Percentiles rank a stretch among this genome's conserved stretches.
Conservation (phyloP, 129 eudicot species). For the Pittosporum tobira region DNA sequence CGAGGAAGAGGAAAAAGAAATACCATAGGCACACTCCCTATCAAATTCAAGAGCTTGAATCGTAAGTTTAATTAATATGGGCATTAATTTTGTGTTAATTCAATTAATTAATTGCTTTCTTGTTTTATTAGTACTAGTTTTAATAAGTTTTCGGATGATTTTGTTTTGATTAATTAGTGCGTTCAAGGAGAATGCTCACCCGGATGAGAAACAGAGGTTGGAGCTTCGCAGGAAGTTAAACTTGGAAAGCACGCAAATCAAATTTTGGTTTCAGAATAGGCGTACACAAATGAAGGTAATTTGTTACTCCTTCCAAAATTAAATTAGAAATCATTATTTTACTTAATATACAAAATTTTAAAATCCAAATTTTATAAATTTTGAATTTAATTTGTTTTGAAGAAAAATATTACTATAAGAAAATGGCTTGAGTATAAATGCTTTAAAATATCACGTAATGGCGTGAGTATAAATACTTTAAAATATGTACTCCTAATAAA, state of each 20-base stretch:
- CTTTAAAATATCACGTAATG: too few relatives aligned
- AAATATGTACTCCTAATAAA: too few relatives aligned
- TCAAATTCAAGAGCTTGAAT: conserved; percentile 84
- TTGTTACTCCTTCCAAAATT: too few relatives aligned
- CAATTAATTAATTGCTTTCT: neutral
- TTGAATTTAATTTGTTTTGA: too few relatives aligned
- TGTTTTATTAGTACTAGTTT: neutral
- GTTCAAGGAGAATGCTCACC: conserved; percentile 72
- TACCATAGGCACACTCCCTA: conserved; percentile 65
- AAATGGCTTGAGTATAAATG: too few relatives aligned
- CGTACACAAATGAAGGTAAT: conserved; percentile 89
- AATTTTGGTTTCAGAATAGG: conserved; percentile 89
- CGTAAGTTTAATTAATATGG: too few relatives aligned
- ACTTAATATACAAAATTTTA: too few relatives aligned
- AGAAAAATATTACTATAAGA: too few relatives aligned
- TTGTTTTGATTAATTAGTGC: conserved; percentile 27
- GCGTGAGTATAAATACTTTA: too few relatives aligned
- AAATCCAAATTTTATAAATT: too few relatives aligned
- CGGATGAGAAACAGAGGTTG: conserved; percentile 70
- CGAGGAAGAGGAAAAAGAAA: conserved; percentile 46
- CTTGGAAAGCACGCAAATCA: conserved; percentile 72
- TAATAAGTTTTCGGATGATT: neutral
- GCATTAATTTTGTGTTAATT: neutral
- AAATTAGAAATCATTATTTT: too few relatives aligned
- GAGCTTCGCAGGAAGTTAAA: conserved; percentile 61